Percentiles rank a stretch among this genome's conserved stretches.
These are phyloP conservation scores for Suillus subluteus DNA, from an alignment of 768 basidiomycete species.

Conservation along the genomic window DNA sequence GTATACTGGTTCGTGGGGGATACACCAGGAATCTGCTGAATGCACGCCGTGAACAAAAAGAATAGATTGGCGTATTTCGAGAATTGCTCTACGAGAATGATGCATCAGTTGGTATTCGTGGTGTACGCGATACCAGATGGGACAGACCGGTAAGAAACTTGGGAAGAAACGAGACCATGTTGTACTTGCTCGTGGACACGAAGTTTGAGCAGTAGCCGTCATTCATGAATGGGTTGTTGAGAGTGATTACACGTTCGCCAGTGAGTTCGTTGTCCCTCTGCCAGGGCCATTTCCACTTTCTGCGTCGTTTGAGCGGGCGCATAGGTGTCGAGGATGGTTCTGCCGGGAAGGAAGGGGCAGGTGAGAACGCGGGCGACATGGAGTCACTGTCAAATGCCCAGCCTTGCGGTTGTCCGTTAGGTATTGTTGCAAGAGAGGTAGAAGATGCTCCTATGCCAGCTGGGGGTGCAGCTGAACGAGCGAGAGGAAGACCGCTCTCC, in stretches of 20 bases:
- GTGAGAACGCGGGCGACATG: constrained; percentile 47
- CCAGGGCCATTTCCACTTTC: constrained; percentile 85
- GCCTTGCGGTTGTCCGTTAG: constrained; percentile 57
- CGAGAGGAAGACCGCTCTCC: constrained; percentile 58
- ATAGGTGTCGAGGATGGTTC: constrained; percentile 21
- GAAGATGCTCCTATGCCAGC: constrained; percentile 60
- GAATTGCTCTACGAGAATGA: constrained; percentile 77
- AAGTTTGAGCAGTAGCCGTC: constrained; percentile 77
- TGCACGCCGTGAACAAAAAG: constrained; percentile 96
- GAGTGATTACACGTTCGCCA: constrained; percentile 79
- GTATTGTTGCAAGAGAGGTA: constrained; percentile 36
- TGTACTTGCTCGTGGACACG: constrained; percentile 96
- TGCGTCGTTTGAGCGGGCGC: constrained; percentile 17
- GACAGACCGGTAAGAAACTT: constrained; percentile 89
- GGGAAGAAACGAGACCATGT: constrained; percentile 80
- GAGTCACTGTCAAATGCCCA: constrained; percentile 80
- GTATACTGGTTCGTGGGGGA: constrained; percentile 96
- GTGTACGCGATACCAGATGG: background rate
- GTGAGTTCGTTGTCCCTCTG: constrained; percentile 61
- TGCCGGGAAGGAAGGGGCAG: constrained; percentile 45
- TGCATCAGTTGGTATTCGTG: constrained; percentile 15
- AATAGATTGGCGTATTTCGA: constrained; percentile 98
- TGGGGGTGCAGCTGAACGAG: constrained; percentile 60
- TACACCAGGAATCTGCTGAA: constrained; percentile 97
- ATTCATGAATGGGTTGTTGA: constrained; percentile 77